Percentiles rank a stretch among this genome's conserved stretches.
Conservation (phyloP, 2,329 filamentous ascomycete species). For the Xylariaceae sp. region DNA sequence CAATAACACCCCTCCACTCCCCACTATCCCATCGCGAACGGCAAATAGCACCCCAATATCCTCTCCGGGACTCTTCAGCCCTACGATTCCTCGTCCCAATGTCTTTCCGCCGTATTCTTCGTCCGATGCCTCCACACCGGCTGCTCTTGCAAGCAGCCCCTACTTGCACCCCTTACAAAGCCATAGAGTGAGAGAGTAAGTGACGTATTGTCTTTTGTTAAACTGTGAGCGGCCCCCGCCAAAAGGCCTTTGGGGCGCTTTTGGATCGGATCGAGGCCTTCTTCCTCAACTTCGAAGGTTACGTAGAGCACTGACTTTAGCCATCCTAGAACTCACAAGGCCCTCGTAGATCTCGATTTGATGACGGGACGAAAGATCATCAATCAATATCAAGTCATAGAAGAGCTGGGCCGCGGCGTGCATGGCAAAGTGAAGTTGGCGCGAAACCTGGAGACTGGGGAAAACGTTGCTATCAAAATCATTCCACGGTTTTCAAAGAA, state of each 20-base stretch:
- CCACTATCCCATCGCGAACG: constrained; percentile 53
- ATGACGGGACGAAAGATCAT: constrained; percentile 93
- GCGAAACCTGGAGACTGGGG: constrained; percentile 74
- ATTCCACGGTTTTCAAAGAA: constrained; percentile 95
- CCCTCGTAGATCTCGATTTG: constrained; percentile 86
- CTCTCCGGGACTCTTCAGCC: constrained; percentile 67
- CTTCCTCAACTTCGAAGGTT: background rate
- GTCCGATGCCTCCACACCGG: constrained; percentile 62
- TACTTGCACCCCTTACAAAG: constrained; percentile 74
- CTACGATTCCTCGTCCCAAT: constrained; percentile 51
- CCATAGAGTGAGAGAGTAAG: constrained; percentile 78
- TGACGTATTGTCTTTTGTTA: constrained; percentile 33
- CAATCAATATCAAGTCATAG: constrained; percentile 96
- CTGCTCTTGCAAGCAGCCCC: constrained; percentile 58
- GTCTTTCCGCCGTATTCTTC: constrained; percentile 49
- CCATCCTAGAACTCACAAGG: constrained; percentile 76
- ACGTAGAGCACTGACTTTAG: constrained; percentile 15
- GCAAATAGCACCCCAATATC: constrained; percentile 64
- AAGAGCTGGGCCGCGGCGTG: constrained; percentile 93
- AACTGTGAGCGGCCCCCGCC: background rate
- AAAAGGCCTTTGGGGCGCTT: background rate
- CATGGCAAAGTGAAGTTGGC: constrained; percentile 98
- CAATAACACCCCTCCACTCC: constrained; percentile 43
- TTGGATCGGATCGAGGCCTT: too few relatives aligned
- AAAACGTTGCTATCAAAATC: constrained; percentile 96